Evolutionary conservation across 23 red algal species (phyloP).

Genomic region (Gracilaria domingensis): DNA sequence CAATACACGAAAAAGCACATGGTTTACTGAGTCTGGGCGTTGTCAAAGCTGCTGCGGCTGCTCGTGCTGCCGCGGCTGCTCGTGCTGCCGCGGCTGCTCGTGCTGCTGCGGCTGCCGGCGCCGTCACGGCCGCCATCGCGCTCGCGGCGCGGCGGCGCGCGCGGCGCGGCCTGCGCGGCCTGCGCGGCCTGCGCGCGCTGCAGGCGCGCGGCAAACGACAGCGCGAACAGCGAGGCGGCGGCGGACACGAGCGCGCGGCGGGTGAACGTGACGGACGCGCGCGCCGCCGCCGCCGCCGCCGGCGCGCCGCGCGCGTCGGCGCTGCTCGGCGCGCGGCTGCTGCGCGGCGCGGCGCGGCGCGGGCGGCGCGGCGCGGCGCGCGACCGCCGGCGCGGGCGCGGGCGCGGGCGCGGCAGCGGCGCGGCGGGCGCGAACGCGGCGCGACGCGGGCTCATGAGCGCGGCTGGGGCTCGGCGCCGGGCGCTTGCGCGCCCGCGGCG

Average conservation of each 20-base stretch:
- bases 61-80: not conserved
- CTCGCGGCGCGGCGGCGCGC: not conserved
- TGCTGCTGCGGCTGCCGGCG: not conserved
- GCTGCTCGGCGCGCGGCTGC: no score
- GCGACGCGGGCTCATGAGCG: no score
- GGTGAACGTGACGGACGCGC: not conserved
- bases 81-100: not conserved
- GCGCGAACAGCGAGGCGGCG: conserved; percentile 10
- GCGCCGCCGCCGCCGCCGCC: not conserved
- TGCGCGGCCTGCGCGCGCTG: conserved; percentile 32
- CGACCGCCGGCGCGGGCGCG: not conserved
- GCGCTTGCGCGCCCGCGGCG: not conserved
- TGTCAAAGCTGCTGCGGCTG: not conserved
- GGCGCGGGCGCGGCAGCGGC: not conserved
- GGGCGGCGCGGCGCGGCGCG: not conserved
- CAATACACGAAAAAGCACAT: not conserved
- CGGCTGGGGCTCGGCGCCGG: no score
- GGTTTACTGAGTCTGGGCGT: not conserved
- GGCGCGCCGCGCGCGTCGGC: not conserved
- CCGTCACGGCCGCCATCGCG: not conserved
- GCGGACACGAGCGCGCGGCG: conserved; percentile 33
- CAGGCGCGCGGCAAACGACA: conserved; percentile 31
- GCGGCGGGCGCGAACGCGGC: no score
- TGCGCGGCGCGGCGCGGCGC: no score
- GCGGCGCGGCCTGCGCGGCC: not conserved